These are phyloP conservation scores for Neocatenulostroma microsporum DNA, from an alignment of 2,329 filamentous ascomycete genomes.

Conservation along the genomic window DNA sequence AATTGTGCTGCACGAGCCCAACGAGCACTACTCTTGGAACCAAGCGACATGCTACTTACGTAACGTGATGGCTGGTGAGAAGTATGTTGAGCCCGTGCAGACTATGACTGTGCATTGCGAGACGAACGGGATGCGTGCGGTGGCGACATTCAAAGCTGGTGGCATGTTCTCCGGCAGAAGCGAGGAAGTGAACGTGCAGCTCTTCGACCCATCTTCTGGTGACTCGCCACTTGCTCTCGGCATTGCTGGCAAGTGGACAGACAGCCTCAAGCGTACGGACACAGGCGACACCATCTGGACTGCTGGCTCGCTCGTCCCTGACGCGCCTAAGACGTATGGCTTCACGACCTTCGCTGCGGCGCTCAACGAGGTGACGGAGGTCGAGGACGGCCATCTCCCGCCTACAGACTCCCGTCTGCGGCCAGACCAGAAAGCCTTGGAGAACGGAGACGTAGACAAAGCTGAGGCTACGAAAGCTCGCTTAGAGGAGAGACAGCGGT, in stretches of 20 bases:
- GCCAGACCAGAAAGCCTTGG: conserved; percentile 79
- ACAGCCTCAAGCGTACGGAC: conserved; percentile 56
- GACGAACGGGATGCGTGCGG: conserved; percentile 69
- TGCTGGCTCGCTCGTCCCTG: conserved; percentile 68
- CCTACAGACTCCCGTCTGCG: conserved; percentile 75
- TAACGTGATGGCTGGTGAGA: conserved; percentile 96
- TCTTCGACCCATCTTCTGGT: conserved; percentile 47
- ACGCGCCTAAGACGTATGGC: conserved; percentile 74
- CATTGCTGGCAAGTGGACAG: conserved; percentile 78
- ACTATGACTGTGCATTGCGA: conserved; percentile 83
- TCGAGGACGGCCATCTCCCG: conserved; percentile 68
- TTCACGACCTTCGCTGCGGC: conserved; percentile 77
- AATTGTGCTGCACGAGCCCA: conserved; percentile 60
- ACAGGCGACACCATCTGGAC: conserved; percentile 67
- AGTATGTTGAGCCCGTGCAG: conserved; percentile 92
- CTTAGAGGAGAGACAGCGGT: conserved; percentile 79
- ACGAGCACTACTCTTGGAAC: conserved; percentile 80
- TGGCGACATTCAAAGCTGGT: conserved; percentile 86
- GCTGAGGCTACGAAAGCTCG: conserved; percentile 73
- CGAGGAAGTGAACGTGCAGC: conserved; percentile 77
- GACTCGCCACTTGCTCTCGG: conserved; percentile 60
- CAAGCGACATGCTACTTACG: conserved; percentile 83
- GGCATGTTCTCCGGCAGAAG: conserved; percentile 95
- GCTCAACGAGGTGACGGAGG: conserved; percentile 76
- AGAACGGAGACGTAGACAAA: conserved; percentile 71